These are phyloP conservation scores for Rhizophagus sp. DNA, from an alignment of 192 early-diverging fungal genomes.

Conservation along the genomic window DNA sequence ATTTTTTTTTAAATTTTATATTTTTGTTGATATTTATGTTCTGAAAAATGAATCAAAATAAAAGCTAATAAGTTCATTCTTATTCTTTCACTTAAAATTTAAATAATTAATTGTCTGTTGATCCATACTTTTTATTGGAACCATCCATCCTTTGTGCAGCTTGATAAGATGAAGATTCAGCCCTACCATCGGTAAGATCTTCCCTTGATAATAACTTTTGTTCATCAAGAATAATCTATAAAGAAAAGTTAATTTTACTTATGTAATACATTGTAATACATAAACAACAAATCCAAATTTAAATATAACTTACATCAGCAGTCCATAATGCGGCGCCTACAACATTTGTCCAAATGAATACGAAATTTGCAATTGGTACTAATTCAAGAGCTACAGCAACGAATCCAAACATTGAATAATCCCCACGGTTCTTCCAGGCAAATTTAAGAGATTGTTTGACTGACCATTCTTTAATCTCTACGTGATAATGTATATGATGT, in stretches of 20 bases:
- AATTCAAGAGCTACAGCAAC: conserved; percentile 63
- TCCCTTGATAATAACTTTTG: background rate
- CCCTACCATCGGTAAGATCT: background rate
- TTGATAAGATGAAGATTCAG: background rate
- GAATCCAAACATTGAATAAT: conserved; percentile 44
- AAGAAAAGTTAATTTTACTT: background rate
- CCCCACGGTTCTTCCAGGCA: conserved; percentile 42
- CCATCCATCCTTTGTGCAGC: background rate
- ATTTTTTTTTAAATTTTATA: too few species aligned
- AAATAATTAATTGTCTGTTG: background rate
- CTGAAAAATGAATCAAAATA: too few species aligned
- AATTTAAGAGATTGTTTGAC: conserved; percentile 45
- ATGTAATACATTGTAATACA: background rate
- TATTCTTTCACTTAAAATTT: background rate
- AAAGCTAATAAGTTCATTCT: background rate
- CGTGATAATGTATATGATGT: conserved; percentile 52
- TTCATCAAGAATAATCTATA: background rate
- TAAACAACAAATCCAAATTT: background rate
- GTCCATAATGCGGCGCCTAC: conserved; percentile 44
- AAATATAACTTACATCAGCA: conserved; percentile 10
- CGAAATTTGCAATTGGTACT: conserved; percentile 57
- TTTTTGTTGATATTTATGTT: too few species aligned
- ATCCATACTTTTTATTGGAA: background rate
- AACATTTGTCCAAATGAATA: conserved; percentile 74
- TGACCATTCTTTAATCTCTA: conserved; percentile 51